These are phyloP conservation scores for Trypanosoma rangeli DNA, from an alignment of 208 protist genomes.

Conservation along the genomic window DNA sequence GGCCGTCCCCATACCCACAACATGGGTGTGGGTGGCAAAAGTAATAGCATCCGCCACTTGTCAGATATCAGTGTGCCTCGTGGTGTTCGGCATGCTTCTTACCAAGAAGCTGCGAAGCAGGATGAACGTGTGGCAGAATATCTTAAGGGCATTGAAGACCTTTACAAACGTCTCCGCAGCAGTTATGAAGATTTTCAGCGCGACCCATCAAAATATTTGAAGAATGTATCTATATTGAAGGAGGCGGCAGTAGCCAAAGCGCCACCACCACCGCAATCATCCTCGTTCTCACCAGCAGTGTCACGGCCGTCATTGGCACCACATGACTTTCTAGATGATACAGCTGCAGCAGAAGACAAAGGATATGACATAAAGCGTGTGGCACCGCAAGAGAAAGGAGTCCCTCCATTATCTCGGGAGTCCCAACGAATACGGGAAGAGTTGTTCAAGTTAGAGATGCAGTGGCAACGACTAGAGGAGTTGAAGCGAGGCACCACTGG, in stretches of 20 bases:
- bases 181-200: constrained; percentile 52
- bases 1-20: background rate
- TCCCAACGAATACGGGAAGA: constrained; percentile 38
- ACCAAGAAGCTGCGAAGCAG: background rate
- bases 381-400: background rate
- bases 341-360: background rate
- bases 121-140: constrained; percentile 36
- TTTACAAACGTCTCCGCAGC: constrained; percentile 44
- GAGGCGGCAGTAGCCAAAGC: constrained; percentile 14
- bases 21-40: background rate
- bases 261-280: background rate
- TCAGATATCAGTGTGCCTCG: background rate
- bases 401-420: constrained; percentile 1
- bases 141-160: constrained; percentile 51
- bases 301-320: background rate
- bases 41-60: background rate
- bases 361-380: background rate
- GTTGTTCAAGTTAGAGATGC: constrained; percentile 65
- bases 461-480: constrained; percentile 73
- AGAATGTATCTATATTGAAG: constrained; percentile 14
- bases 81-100: background rate
- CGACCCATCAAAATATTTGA: constrained; percentile 20
- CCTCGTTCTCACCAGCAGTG: background rate
- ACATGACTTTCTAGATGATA: constrained; percentile 3
- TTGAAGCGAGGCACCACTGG: constrained; percentile 34